Evolutionary conservation across 148 eudicot genomes (phyloP), one percentile per base, ranked within the genome.

Genomic region (Rhododendron ferrugineum): DNA sequence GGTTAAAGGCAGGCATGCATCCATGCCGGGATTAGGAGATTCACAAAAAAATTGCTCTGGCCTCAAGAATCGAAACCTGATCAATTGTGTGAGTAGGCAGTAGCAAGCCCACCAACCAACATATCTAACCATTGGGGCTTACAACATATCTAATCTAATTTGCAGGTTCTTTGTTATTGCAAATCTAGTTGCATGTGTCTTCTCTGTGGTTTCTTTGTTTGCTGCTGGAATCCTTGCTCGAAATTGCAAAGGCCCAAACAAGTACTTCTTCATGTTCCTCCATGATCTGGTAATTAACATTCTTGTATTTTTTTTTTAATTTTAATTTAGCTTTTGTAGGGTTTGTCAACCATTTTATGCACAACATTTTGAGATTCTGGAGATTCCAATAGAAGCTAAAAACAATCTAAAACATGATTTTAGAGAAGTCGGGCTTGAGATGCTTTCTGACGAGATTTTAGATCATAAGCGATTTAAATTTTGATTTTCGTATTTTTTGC

Each of bases 271-370:
- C 91, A 79, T 95, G 82, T 95, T 95, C 91, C 46, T 95, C 49
- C 93, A 91, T 89, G 98, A 95, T 87, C 37, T 93, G 98, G 96
- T 95, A 93, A 37, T 37, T 37, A 5, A 82, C 7, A 28, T 32
- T 30, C 36, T 36, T 68, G 76, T 23, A 14, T 46, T 7, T 46
- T 46, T 10, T 46, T 16, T 47, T 16, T 47, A 49, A 11, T 49
- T 49, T 49, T 58, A 20, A 58, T 58, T 58, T 58, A 20, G 23
- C n/a, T 58, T 58, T 22, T 58, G 60, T 58, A 58, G 6, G 64
- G 64, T 58, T 58, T 20, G 64, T 58, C 6, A 20, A 18, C 64
- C 23, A 58, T 58, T 54, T 54, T 37, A 37, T 37, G 42, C 42
- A 37, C 42, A 37, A 4, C 42, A 37, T 37, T 37, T 54, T 54